Conservation (phyloP, 1,284 basidiomycete species). For the Ceratobasidium sp. region DNA sequence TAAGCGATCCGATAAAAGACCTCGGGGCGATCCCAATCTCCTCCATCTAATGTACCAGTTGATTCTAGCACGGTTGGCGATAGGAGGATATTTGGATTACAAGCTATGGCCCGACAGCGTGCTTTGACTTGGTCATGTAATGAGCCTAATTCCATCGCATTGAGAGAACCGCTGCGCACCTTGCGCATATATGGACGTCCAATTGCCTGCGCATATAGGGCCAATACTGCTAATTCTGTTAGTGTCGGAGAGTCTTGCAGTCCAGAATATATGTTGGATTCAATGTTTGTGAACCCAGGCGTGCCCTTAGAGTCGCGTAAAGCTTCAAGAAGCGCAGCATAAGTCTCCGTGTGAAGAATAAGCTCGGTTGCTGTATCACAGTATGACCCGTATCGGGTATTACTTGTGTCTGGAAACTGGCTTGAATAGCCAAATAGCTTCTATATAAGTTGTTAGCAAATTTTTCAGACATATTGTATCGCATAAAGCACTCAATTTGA, state of each 20-base stretch:
- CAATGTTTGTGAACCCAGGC: constrained; percentile 51
- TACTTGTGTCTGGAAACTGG: constrained; percentile 34
- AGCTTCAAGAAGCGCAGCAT: background rate
- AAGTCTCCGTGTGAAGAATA: background rate
- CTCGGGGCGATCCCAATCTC: constrained; percentile 8
- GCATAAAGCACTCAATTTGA: constrained; percentile 37
- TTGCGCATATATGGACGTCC: constrained; percentile 55
- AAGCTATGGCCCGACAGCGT: constrained; percentile 30
- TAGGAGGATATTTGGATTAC: constrained; percentile 36
- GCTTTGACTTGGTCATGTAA: constrained; percentile 38
- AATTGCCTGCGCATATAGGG: constrained; percentile 55
- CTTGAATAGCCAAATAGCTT: constrained; percentile 42
- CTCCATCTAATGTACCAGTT: constrained; percentile 1
- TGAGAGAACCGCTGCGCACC: constrained; percentile 50
- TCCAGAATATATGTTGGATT: constrained; percentile 55
- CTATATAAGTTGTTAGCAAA: background rate
- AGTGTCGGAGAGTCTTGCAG: constrained; percentile 56
- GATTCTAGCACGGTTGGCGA: background rate
- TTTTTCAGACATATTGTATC: background rate
- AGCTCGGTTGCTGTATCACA: constrained; percentile 31
- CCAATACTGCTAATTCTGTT: constrained; percentile 57
- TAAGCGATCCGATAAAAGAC: background rate
- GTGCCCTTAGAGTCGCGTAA: background rate
- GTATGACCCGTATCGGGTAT: constrained; percentile 21
- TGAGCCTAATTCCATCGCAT: constrained; percentile 49